Evolutionary conservation across 2,329 filamentous ascomycete genomes (phyloP), one percentile per base, ranked within the genome.

Genomic region (Penicillium expansum): DNA sequence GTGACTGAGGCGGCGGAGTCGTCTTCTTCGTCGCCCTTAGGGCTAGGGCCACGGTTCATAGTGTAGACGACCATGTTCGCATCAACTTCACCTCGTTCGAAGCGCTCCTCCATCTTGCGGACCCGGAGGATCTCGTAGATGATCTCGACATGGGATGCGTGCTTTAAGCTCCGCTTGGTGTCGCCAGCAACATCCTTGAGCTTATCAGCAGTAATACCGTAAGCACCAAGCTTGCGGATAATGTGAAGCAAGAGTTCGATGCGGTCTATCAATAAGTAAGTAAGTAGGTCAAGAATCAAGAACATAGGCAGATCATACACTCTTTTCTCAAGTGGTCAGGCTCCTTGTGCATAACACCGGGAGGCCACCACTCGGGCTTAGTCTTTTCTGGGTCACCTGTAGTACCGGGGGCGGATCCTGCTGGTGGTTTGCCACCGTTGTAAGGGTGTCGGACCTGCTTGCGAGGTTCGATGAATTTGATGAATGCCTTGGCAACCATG

Each of bases 381-480:
- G 77, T 80, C 58, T 71, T 71, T 54, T 78, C 74, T 5, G 75
- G 72, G 56, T 80, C 76, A 1, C 71, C 70, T 5, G 69, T 71
- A 32, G 75, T 68, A 37, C 72, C 74, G 1, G 72, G 71, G 1
- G 72, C 68, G 27, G 72, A 71, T 43, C 69, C 70, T 47, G 62
- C 62, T 41, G 66, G 65, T 11, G 71, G 66, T 57, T 69, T 70
- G n/a, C 75, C 73, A 11, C 78, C 78, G 59, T 80, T 80, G 63
- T 80, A 80, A 10, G 78, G 79, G 64, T 79, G 74, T 41, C 73
- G 74, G 1, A 76, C 76, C 66, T 80, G 78, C 66, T 80, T 81
- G 37, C 74, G 74, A 18, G 77, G 78, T 55, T 80, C 76, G 44
- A 79, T 78, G 18, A 73, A 70, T 59, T 77, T 80, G 59, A 80